Evolutionary conservation across 2,329 filamentous ascomycete species (phyloP), one percentile per base, ranked within the genome.

Genomic region (Beauveria medogensis): DNA sequence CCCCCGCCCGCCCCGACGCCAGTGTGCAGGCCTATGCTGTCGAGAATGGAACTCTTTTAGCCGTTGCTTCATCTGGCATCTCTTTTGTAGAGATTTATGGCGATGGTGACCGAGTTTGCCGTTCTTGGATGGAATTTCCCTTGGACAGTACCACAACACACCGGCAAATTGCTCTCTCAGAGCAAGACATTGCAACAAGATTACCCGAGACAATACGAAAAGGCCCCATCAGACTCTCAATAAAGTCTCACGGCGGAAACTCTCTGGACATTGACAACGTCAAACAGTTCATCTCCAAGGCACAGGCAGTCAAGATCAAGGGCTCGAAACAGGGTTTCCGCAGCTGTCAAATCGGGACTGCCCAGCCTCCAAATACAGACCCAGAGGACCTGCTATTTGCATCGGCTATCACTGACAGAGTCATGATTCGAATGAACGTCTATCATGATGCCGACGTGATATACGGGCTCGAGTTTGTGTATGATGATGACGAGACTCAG

Each of bases 401-500:
- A 47, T 90, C 87, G 69, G 83, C 86, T 16, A 75, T 82, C 52
- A 81, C 83, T 44, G 83, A 86, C 64, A 88, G 92, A 64, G 81
- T 96, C 34, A 78, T 97, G 64, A 87, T 85, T 1, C 84, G 84
- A 5, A 82, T 97, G 61, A 82, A 85, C 63, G 80, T 96, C 16
- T 95, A 92, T 69, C 87, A 91, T 67, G 57, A 59, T 46, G 91
- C 90, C 2, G 78, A 80, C 62, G 88, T 88, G 4, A 70, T 97
- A 14, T 89, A 96, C 71, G 94, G 94, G 0, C 74, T 99, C 22
- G 93, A 97, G 72, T 97, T 99, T 73, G 80, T 90, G 62, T 97
- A 96, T 70, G 93, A 97, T 69, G 92, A 97, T 72, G 82, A 84
- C 18, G 88, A 90, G 1, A 88, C 81, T 59, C 91, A 97, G 70